A percentile compares a stretch with the other conserved stretches of the same genome.
These are phyloP conservation scores for Pseudogymnoascus sp. DNA, from an alignment of 2,329 filamentous ascomycete genomes.

Conservation along the genomic window DNA sequence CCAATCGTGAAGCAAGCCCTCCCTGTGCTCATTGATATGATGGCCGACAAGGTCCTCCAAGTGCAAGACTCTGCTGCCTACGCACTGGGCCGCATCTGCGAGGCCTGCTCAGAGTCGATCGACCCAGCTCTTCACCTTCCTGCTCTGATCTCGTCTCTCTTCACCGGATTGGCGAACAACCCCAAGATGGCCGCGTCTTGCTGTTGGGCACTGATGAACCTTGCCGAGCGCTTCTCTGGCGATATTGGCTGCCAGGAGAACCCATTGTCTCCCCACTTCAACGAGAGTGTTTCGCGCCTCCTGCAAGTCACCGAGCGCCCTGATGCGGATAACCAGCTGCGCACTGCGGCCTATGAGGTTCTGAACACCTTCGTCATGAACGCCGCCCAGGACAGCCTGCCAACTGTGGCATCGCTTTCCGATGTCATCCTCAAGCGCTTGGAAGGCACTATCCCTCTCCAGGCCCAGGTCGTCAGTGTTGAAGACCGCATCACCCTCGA, in stretches of 20 bases:
- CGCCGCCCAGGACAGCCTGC: conserved; percentile 77
- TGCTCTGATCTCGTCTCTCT: conserved; percentile 78
- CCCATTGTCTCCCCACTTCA: conserved; percentile 84
- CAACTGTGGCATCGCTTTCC: conserved; percentile 72
- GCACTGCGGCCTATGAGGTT: conserved; percentile 95
- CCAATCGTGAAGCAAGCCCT: conserved; percentile 94
- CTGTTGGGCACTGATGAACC: conserved; percentile 98
- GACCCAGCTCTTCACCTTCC: conserved; percentile 79
- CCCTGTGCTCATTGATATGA: conserved; percentile 81
- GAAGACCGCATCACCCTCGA: conserved; percentile 94
- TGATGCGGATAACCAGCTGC: conserved; percentile 79
- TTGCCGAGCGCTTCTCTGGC: conserved; percentile 90
- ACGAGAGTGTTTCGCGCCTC: conserved; percentile 80
- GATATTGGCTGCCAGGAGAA: conserved; percentile 73
- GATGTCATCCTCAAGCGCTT: conserved; percentile 86
- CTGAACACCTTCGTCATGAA: conserved; percentile 92
- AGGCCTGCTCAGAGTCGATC: conserved; percentile 85
- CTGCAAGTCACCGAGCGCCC: conserved; percentile 76
- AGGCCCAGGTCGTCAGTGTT: conserved; percentile 89
- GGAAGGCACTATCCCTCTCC: conserved; percentile 82
- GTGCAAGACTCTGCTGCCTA: conserved; percentile 96
- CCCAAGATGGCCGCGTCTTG: conserved; percentile 97
- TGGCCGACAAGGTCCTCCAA: conserved; percentile 82
- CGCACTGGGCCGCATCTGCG: conserved; percentile 90
- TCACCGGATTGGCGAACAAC: conserved; percentile 81